Percentiles rank a stretch among this genome's conserved stretches.
These are phyloP conservation scores for Suillus plorans DNA, from an alignment of 768 basidiomycete species.

Conservation along the genomic window DNA sequence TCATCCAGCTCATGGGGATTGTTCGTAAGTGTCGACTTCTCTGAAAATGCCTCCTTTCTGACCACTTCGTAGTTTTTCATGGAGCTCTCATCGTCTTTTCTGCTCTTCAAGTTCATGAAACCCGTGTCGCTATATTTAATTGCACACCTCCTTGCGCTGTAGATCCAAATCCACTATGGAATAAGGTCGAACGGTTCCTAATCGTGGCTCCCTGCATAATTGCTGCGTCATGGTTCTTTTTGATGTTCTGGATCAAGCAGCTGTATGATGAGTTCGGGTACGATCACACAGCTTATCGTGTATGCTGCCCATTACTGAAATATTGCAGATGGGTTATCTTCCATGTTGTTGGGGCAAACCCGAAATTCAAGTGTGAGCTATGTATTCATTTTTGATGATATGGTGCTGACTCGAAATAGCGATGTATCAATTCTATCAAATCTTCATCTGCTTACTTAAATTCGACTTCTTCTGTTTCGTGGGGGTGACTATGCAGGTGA, in stretches of 20 bases:
- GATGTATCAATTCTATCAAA: conserved; percentile 88
- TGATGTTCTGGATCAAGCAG: conserved; percentile 68
- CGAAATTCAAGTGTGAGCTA: conserved; percentile 73
- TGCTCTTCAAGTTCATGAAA: conserved; percentile 76
- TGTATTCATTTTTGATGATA: neutral
- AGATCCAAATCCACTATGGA: conserved; percentile 58
- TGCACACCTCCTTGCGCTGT: conserved; percentile 30
- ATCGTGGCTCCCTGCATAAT: conserved; percentile 74
- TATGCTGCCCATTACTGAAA: conserved; percentile 8
- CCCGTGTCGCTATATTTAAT: conserved; percentile 55
- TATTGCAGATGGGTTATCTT: conserved; percentile 80
- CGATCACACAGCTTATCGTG: conserved; percentile 18
- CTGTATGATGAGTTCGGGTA: conserved; percentile 85
- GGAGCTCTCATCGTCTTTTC: conserved; percentile 70
- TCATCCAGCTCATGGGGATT: conserved; percentile 76
- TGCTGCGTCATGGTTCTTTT: conserved; percentile 58
- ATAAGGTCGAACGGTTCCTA: conserved; percentile 60
- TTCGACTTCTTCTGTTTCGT: conserved; percentile 89
- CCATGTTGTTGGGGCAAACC: conserved; percentile 85
- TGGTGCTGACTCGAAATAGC: conserved; percentile 38
- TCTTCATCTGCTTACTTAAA: conserved; percentile 84
- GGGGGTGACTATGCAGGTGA: conserved; percentile 86
- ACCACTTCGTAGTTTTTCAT: conserved; percentile 55
- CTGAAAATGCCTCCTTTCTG: conserved; percentile 9
- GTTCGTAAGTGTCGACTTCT: conserved; percentile 46